Evolutionary conservation across 2,329 filamentous ascomycete genomes (phyloP), one percentile per base, ranked within the genome.

Genomic region (Emmonsiellopsis sp.): DNA sequence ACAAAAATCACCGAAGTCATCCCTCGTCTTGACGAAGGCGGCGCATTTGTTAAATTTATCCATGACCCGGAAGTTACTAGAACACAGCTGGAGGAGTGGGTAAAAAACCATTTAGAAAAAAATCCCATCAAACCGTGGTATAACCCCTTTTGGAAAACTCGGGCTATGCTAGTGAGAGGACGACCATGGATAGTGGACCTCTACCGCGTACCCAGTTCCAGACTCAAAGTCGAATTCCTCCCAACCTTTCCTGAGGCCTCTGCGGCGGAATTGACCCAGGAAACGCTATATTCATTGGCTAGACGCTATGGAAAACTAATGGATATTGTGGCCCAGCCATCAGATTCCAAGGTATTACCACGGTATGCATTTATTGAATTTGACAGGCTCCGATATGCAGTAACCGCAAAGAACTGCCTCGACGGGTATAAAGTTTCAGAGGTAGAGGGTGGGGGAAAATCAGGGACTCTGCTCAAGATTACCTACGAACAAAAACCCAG

Each of bases 141-240:
- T 74, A 94, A 85, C 60, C 90, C 90, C 0, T 85, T 95, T 58
- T 78, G 82, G 21, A 73, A 79, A 11, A 84, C 95, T 53, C 79
- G 81, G 48, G 83, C 84, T 3, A 83, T 83, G 27, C 73, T 90
- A 6, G 93, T 98, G 2, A 77, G 82, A 53, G 93, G 93, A 8
- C 82, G 84, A 21, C 93, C 93, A 0, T 98, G 93, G 93, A 79
- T 97, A 2, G 93, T 97, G 64, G 93, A 98, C 65, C 74, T 98
- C 32, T 87, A 89, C 60, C 82, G 90, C 6, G 84, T 90, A 49
- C 93, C 93, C 0, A 88, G 84, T 54, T 77, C 77, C 42, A 79
- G 87, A 32, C 64, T 98, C 39, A 86, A 83, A 60, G 83, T 96
- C 21, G 92, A 97, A 64, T 97, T 96, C 58, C 78, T 92, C 6